These are phyloP conservation scores for Trypanosoma lewisi DNA, from an alignment of 208 protist species.

Conservation along the genomic window DNA sequence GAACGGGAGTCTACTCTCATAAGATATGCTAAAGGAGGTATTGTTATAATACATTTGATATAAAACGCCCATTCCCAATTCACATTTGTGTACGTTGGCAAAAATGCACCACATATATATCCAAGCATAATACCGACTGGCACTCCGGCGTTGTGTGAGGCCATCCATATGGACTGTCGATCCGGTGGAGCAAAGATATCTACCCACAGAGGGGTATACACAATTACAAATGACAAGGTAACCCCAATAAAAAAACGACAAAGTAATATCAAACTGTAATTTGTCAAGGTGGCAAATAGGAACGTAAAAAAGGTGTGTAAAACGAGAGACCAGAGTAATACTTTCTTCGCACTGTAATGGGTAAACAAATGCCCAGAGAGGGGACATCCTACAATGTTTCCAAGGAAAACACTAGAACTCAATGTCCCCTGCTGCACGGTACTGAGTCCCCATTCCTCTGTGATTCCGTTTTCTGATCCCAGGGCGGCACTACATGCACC, in stretches of 20 bases:
- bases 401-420: slow-evolving; percentile 82
- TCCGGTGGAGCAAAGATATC: slow-evolving; percentile 89
- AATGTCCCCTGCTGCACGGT: slow-evolving; percentile 65
- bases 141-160: slow-evolving; percentile 87
- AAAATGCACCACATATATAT: slow-evolving; percentile 75
- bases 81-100: slow-evolving; percentile 48
- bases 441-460: slow-evolving; percentile 52
- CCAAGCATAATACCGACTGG: slow-evolving; percentile 91
- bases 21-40: slow-evolving; percentile 66
- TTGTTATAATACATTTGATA: slow-evolving; percentile 71
- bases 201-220: slow-evolving; percentile 92
- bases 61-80: slow-evolving; percentile 85
- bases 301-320: slow-evolving; percentile 81
- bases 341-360: slow-evolving; percentile 57
- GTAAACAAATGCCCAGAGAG: slow-evolving; percentile 75
- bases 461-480: slow-evolving; percentile 69
- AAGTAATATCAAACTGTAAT: slow-evolving; percentile 50
- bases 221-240: slow-evolving; percentile 87
- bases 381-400: slow-evolving; percentile 78
- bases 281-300: slow-evolving; percentile 58
- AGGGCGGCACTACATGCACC: slow-evolving; percentile 85
- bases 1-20: slow-evolving; percentile 43
- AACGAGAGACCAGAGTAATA: slow-evolving; percentile 53
- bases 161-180: slow-evolving; percentile 87
- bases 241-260: slow-evolving; percentile 88